Evolutionary conservation across 805 yeast species (phyloP).

Genomic region (Saccharomycopsis sp.): DNA sequence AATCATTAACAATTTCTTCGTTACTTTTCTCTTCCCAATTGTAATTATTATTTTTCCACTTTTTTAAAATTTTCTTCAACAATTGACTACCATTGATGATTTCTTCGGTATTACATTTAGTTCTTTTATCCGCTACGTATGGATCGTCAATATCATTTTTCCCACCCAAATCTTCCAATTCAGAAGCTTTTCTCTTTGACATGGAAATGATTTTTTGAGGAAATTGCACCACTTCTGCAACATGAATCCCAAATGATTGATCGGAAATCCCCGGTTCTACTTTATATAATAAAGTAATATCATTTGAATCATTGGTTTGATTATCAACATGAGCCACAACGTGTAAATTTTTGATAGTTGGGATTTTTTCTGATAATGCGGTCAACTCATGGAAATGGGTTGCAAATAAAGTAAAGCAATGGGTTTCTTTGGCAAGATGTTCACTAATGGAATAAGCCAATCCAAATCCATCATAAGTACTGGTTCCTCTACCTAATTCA

Average conservation of each 20-base stretch:
- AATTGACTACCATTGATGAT: slow-evolving; percentile 37
- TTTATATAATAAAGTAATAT: slow-evolving; percentile 79
- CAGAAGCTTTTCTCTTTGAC: slow-evolving; percentile 93
- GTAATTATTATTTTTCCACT: slow-evolving; percentile 45
- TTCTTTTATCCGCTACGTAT: slow-evolving; percentile 36
- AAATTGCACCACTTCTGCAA: slow-evolving; percentile 90
- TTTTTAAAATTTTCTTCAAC: slow-evolving; percentile 38
- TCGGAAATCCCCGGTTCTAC: slow-evolving; percentile 97
- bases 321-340: slow-evolving; percentile 85
- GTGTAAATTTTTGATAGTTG: slow-evolving; percentile 70
- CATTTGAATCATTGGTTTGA: slow-evolving; percentile 31
- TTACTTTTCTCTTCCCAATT: slow-evolving; percentile 21
- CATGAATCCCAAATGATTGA: slow-evolving; percentile 95
- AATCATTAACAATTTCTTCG: slow-evolving; percentile 30
- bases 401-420: slow-evolving; percentile 83
- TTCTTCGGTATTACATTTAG: slow-evolving; percentile 40
- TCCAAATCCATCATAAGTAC: slow-evolving; percentile 95
- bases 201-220: slow-evolving; percentile 82
- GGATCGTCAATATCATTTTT: slow-evolving; percentile 28
- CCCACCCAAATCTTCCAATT: slow-evolving; percentile 55
- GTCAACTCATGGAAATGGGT: slow-evolving; percentile 97
- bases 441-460: slow-evolving; percentile 95
- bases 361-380: slow-evolving; percentile 51
- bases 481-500: slow-evolving; percentile 82
- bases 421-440: slow-evolving; percentile 57